Base-by-base conservation (phyloP, 495 filamentous ascomycete genomes). In the Pyrenopolyporus hunteri region DNA sequence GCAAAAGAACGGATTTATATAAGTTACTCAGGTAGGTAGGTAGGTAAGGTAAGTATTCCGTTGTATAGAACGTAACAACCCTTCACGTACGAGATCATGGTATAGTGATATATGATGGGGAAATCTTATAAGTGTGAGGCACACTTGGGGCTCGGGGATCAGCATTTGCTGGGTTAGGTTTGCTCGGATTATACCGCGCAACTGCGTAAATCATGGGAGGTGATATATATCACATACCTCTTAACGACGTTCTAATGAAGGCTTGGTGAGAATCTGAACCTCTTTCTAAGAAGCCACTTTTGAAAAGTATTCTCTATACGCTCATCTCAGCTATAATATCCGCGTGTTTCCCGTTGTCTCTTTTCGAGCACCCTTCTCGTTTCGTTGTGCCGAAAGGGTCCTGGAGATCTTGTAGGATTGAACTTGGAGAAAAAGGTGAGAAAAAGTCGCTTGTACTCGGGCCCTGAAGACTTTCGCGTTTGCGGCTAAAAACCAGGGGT, bases 91-190 rank as follows among this genome's bases (percentile, higher is more conserved):
- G 20, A 43, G 6, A 6, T 23, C 11, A 8, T 19, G 13, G 42
- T 2, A 13, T 25, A 23, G 44, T 46, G 10, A 13, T 31, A 32
- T 31, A 35, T 14, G 13, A 32, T 45, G 16, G 60, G n/a, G 53
- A 60, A 33, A 60, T 57, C 50, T 36, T 55, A 43, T 33, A 57
- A 51, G 45, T 57, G 29, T 57, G 29, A 57, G 63, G 57, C 56
- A 40, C 10, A 28, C n/a, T 60, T 48, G 39, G 57, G 63, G 63
- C 63, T 57, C 7, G 16, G 26, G 35, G 63, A 66, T 66, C 51
- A 57, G 11, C 63, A 52, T 17, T 26, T 60, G 51, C 63, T 66
- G 63, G 57, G 63, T 57, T 57, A 32, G 51, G 51, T 51, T 26
- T 55, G 17, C 13, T 47, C 31, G 10, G 7, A n/a, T 8, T 22